Evolutionary conservation across 2,329 filamentous ascomycete species (phyloP), one percentile per base, ranked within the genome.

Genomic region (Xylariaceae sp.): DNA sequence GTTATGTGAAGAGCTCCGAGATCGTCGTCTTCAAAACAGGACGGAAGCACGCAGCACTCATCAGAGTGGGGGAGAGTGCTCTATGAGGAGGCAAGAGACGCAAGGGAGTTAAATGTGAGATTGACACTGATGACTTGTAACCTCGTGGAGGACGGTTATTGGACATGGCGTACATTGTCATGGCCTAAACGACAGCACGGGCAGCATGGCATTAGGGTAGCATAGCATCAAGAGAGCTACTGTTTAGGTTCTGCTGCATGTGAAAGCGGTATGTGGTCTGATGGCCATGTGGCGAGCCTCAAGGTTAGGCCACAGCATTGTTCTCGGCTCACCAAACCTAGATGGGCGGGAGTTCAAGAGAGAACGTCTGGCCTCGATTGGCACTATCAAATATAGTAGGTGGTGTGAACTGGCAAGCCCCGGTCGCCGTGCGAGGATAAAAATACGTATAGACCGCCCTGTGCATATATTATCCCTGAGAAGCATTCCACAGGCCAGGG

Each of bases 61-160:
- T 27, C 26, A 51, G 52, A 47, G 47, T 43, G 43, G 43, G 47
- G 41, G 41, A 27, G 35, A 27, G n/a, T n/a, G n/a, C 18, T 43
- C 27, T 37, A 42, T 21, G 18, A 30, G 5, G n/a, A 26, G 30
- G 42, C 42, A 30, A n/a, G 52, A 55, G 52, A 46, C 52, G 47
- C 52, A 55, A 50, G 29, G 40, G n/a, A 50, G 45, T 35, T 42
- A 41, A 37, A 41, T 32, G 42, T 37, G 42, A 46, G 35, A 21
- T n/a, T 37, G 32, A 42, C 35, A 27, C 30, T 48, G 43, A 39
- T 41, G 47, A 27, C 35, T 53, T 8, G 20, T 16, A 33, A 33
- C 53, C 53, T 56, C 53, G 53, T 56, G 53, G 53, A 48, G 21
- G 27, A 23, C 23, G 27, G 44, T 39, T 9, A 53, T 56, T 56